Evolutionary conservation across 2,329 filamentous ascomycete genomes (phyloP).

Genomic region (Fusarium burgessii): DNA sequence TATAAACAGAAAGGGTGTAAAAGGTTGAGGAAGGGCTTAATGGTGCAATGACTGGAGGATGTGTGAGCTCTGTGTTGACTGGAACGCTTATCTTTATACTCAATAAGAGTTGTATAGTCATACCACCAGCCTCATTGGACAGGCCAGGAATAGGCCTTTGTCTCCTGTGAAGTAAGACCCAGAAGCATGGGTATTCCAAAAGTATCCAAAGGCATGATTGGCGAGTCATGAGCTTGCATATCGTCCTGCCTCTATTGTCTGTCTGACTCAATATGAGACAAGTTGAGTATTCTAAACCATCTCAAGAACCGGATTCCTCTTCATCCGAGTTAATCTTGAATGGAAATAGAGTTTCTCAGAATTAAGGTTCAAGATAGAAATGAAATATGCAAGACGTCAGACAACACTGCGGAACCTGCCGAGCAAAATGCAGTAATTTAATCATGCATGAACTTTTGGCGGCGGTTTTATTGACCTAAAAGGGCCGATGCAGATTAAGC

Average conservation of each 20-base stretch:
- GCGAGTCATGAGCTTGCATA: background rate
- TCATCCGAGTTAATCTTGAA: accelerated
- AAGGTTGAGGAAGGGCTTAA: accelerated
- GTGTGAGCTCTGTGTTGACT: too few species aligned
- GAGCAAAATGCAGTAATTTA: accelerated
- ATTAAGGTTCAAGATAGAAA: background rate
- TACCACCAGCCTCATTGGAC: too few species aligned
- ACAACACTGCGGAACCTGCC: accelerated
- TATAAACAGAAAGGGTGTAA: accelerated
- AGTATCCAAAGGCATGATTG: background rate
- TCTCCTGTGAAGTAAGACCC: accelerated
- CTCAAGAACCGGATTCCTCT: too few species aligned
- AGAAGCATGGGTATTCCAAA: background rate
- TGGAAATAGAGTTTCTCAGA: accelerated
- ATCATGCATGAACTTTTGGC: background rate
- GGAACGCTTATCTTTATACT: background rate
- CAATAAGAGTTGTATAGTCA: too few species aligned
- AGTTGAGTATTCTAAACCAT: too few species aligned
- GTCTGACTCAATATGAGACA: background rate
- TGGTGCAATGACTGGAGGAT: background rate
- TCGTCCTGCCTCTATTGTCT: too few species aligned
- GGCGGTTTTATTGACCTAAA: background rate
- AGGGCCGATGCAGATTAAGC: background rate
- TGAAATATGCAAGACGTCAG: accelerated
- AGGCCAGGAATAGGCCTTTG: background rate